phyloP scores from a whole-genome alignment of 257 asterid species.

The Vinca minor region DNA sequence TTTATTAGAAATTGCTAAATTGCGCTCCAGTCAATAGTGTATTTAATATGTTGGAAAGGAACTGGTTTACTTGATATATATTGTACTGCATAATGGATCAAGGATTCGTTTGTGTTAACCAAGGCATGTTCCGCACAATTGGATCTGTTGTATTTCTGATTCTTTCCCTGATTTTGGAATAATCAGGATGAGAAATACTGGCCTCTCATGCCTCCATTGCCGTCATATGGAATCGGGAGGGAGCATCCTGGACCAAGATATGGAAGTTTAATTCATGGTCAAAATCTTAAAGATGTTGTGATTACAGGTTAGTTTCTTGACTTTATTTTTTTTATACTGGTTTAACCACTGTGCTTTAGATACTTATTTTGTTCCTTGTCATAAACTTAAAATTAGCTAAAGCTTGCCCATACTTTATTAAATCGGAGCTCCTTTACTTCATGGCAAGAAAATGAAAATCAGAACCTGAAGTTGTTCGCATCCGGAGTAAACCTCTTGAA shows the following conservation, averaged over 20 bases:
- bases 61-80: neutral
- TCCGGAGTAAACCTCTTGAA: neutral
- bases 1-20: too few relatives aligned
- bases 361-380: too few relatives aligned
- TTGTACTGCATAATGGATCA: neutral
- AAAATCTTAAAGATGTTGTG: slow-evolving; percentile 89
- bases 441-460: neutral
- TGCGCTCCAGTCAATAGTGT: neutral
- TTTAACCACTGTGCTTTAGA: neutral
- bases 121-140: neutral
- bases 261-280: slow-evolving; percentile 95
- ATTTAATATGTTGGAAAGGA: neutral
- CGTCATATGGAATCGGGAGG: slow-evolving; percentile 89
- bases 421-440: too few relatives aligned
- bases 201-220: slow-evolving; percentile 96
- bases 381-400: too few relatives aligned
- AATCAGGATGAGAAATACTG: slow-evolving; percentile 75
- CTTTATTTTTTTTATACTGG: neutral
- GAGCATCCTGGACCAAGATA: slow-evolving; percentile 90
- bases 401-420: too few relatives aligned
- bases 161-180: neutral
- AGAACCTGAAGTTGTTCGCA: neutral
- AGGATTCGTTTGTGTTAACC: neutral
- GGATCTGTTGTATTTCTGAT: slow-evolving; percentile 1
- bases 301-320: slow-evolving; percentile 60